These are phyloP conservation scores for Pilatotrama ljubarskyi DNA, from an alignment of 768 basidiomycete species.

Conservation along the genomic window DNA sequence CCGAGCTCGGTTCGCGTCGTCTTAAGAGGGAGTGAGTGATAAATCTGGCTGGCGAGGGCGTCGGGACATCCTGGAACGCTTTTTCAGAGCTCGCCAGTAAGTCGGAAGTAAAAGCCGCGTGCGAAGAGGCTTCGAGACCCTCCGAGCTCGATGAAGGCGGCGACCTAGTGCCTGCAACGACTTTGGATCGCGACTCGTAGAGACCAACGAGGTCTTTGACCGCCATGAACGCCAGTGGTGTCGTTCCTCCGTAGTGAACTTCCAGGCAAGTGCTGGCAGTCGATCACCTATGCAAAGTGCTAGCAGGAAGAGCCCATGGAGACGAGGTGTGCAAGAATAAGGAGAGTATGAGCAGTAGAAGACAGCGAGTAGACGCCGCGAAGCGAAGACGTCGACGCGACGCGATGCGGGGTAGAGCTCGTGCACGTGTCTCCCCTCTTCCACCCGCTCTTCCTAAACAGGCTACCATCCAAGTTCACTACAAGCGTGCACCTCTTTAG, in stretches of 20 bases:
- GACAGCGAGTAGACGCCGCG: background rate
- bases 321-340: background rate
- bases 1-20: slow-evolving; percentile 19
- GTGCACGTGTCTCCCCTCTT: slow-evolving; percentile 13
- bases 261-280: too few species aligned
- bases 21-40: slow-evolving; percentile 25
- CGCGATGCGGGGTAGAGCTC: slow-evolving; percentile 5
- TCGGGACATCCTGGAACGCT: background rate
- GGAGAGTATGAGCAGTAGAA: too few species aligned
- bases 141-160: background rate
- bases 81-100: background rate
- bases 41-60: slow-evolving; percentile 9
- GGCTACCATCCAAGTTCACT: background rate
- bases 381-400: slow-evolving; percentile 2
- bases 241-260: too few species aligned
- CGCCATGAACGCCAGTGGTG: slow-evolving; percentile 22
- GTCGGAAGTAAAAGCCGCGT: background rate
- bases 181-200: slow-evolving; percentile 26
- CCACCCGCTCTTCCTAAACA: background rate
- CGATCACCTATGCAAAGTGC: too few species aligned
- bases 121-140: background rate
- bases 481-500: too few species aligned
- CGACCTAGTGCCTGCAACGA: background rate
- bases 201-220: slow-evolving; percentile 33
- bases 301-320: background rate